These are phyloP conservation scores for Arthrobotrys megalospora DNA, from an alignment of 2,329 filamentous ascomycete genomes.

Conservation along the genomic window DNA sequence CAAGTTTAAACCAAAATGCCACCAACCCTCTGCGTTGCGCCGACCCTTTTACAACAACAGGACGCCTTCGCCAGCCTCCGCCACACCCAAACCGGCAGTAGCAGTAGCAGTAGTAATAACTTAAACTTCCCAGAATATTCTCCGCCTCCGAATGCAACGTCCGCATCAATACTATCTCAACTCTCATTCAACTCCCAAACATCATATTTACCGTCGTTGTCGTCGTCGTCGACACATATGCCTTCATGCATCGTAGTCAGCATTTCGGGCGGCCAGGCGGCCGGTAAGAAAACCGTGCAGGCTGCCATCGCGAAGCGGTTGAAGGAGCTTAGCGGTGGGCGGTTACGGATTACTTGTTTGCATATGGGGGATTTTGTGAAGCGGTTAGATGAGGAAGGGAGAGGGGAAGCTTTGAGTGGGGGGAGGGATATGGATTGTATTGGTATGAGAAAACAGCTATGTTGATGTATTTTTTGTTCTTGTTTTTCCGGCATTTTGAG, in stretches of 20 bases:
- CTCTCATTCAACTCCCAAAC: constrained; percentile 11
- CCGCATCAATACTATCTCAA: constrained; percentile 12
- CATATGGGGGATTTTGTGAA: constrained; percentile 63
- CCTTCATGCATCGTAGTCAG: constrained; percentile 61
- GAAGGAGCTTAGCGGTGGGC: constrained; percentile 48
- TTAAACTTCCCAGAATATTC: constrained; percentile 4
- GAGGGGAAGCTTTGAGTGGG: constrained; percentile 44
- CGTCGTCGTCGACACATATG: constrained; percentile 10
- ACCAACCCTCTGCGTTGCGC: constrained; percentile 41
- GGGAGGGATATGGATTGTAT: constrained; percentile 61
- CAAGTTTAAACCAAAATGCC: constrained; percentile 1
- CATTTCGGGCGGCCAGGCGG: constrained; percentile 63
- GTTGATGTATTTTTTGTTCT: neutral
- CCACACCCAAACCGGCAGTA: constrained; percentile 17
- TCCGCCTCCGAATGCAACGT: neutral
- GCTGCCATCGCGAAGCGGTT: constrained; percentile 61
- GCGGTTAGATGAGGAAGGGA: constrained; percentile 44
- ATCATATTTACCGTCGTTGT: neutral
- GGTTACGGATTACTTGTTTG: constrained; percentile 58
- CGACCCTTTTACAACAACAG: constrained; percentile 43
- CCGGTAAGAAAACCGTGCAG: constrained; percentile 64
- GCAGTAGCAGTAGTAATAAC: neutral
- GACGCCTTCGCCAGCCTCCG: constrained; percentile 26
- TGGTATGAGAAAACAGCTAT: constrained; percentile 47
- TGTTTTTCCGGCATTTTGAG: neutral